These are phyloP conservation scores for Apiotrichum gamsii DNA, from an alignment of 1,284 basidiomycete genomes.

Conservation along the genomic window DNA sequence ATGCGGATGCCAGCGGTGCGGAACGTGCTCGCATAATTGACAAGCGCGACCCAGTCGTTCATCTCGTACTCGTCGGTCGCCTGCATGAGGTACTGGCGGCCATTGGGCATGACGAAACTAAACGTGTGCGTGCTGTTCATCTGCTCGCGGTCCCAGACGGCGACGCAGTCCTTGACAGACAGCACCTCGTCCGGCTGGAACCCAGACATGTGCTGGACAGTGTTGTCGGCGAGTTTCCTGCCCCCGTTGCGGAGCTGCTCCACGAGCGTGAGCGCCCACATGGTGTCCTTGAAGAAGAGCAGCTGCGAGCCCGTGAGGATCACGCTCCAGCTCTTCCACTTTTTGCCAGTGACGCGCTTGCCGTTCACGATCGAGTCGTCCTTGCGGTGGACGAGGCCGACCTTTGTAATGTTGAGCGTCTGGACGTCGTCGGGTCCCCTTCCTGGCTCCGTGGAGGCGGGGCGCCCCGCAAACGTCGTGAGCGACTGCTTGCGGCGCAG, in stretches of 20 bases:
- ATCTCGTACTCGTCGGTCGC: constrained; percentile 65
- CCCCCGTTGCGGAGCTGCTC: constrained; percentile 49
- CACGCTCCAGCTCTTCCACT: constrained; percentile 83
- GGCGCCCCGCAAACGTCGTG: neutral
- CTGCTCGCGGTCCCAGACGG: constrained; percentile 71
- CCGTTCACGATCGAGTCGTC: constrained; percentile 72
- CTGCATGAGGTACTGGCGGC: constrained; percentile 73
- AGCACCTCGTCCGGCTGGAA: constrained; percentile 84
- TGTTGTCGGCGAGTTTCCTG: constrained; percentile 40
- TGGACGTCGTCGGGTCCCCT: constrained; percentile 21
- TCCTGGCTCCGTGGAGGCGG: neutral
- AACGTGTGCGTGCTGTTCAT: constrained; percentile 70
- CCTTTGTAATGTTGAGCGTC: constrained; percentile 70
- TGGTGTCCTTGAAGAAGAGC: constrained; percentile 80
- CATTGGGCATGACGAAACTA: constrained; percentile 65
- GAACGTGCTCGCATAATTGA: constrained; percentile 94
- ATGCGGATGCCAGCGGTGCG: constrained; percentile 78
- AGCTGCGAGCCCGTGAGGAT: constrained; percentile 85
- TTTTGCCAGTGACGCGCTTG: constrained; percentile 67
- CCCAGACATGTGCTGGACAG: constrained; percentile 49
- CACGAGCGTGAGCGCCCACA: constrained; percentile 59
- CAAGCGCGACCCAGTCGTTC: constrained; percentile 84
- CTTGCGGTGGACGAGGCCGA: constrained; percentile 75
- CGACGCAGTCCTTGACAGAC: constrained; percentile 69
- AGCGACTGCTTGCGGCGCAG: constrained; percentile 19